phyloP scores from a whole-genome alignment of 805 yeast genomes.

The Sugiyamaella americana region DNA sequence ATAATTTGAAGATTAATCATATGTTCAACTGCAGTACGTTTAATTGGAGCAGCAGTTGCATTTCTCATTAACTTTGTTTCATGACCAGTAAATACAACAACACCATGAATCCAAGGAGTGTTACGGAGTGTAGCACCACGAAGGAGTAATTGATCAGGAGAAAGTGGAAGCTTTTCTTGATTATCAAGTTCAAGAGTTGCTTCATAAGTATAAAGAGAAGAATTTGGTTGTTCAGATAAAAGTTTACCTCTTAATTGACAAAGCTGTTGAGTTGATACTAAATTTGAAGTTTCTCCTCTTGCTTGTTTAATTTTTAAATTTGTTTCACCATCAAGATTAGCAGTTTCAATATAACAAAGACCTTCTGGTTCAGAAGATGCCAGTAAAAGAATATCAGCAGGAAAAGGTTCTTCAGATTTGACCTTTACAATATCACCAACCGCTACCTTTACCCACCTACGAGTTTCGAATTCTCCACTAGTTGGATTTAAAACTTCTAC shows the following conservation, averaged over 20 bases:
- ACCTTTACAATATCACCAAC: constrained; percentile 91
- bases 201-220: constrained; percentile 89
- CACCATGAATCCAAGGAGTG: constrained; percentile 92
- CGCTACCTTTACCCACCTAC: constrained; percentile 77
- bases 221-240: constrained; percentile 86
- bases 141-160: constrained; percentile 85
- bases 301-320: constrained; percentile 93
- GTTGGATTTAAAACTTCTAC: constrained; percentile 50
- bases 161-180: constrained; percentile 48
- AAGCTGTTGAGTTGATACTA: constrained; percentile 61
- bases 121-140: constrained; percentile 95
- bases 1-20: constrained; percentile 88
- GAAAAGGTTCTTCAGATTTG: constrained; percentile 81
- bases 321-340: constrained; percentile 96
- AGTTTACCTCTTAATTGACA: constrained; percentile 52
- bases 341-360: constrained; percentile 93
- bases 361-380: constrained; percentile 98
- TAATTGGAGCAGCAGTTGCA: constrained; percentile 98
- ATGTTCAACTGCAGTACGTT: constrained; percentile 93
- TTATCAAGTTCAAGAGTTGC: constrained; percentile 59
- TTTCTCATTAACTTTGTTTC: constrained; percentile 97
- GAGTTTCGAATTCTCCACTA: constrained; percentile 57
- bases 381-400: constrained; percentile 82
- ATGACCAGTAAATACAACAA: constrained; percentile 94
- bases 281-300: constrained; percentile 62